Evolutionary conservation across 2,329 filamentous ascomycete genomes (phyloP), one percentile per base, ranked within the genome.

Genomic region (Sclerotinia nivalis): DNA sequence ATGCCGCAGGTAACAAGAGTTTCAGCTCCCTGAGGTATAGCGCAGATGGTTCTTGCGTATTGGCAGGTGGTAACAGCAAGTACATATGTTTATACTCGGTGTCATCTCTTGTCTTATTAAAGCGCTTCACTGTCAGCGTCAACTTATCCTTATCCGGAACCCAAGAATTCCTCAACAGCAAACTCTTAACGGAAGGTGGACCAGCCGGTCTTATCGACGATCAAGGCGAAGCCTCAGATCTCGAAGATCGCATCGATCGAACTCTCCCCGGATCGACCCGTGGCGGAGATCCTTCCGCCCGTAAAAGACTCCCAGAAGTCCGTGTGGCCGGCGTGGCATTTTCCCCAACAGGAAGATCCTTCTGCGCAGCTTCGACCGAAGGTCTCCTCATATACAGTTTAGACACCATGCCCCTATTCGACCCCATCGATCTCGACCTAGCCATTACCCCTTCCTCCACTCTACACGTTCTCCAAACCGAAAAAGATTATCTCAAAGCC

Each of bases 11-110:
- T 50, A 97, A 93, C 55, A 99, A 99, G 80, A 91, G 89, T 74
- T 99, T 97, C 82, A 90, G 87, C 76, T 91, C 91, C 9, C 92
- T 99, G 74, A 88, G 88, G 68, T 99, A 98, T 82, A 97, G 93
- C 79, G 91, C 93, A 1, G 96, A 99, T 78, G 96, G 96, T 18
- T 92, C 89, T 72, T 97, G 96, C 76, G 84, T 99, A 15, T 84
- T 99, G 54, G 96, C 95, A 0, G 94, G 89, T 61, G 96, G 96
- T 45, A 97, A 96, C 84, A 97, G 93, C 89, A 99, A 99, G 82
- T 97, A 97, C 80, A 97, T 99, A 66, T 98, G 96, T 79, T 81
- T 99, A 70, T 99, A 99, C 81, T 95, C 96, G n/a, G 93, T 97
- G 45, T 89, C 89, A 70, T 97, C 95, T 0, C 93, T 96, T 79